Conservation (phyloP, 441 rosid genomes). For the Theobroma grandiflorum region DNA sequence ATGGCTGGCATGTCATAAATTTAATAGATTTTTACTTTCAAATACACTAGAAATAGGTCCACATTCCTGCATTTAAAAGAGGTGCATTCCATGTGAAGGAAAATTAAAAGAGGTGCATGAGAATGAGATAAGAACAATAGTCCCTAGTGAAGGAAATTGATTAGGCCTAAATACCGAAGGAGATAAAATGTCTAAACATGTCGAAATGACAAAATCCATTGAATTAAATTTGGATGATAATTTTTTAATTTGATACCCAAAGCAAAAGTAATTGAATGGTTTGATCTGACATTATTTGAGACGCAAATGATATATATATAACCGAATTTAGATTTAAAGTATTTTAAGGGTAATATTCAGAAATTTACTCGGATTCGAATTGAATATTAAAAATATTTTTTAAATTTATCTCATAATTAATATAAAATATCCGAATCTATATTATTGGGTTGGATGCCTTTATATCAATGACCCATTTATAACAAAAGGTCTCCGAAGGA, state of each 20-base stretch:
- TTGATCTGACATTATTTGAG: not conserved
- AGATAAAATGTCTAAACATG: not conserved
- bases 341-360: too few relatives aligned
- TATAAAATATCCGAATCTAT: too few relatives aligned
- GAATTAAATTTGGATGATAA: not conserved
- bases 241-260: not conserved
- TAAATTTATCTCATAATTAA: too few relatives aligned
- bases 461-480: too few relatives aligned
- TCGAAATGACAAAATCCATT: not conserved
- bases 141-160: too few relatives aligned
- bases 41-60: not conserved
- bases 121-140: too few relatives aligned
- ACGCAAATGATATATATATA: not conserved
- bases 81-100: not conserved
- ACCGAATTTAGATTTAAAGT: too few relatives aligned
- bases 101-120: not conserved
- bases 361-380: too few relatives aligned
- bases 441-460: too few relatives aligned
- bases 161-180: too few relatives aligned
- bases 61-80: not conserved
- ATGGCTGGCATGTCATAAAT: not conserved
- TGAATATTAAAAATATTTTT: too few relatives aligned
- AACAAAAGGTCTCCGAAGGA: too few relatives aligned
- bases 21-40: not conserved
- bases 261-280: not conserved